Conservation (phyloP, 108 stramenopile genomes). For the Phaeodactylum tricornutum region DNA sequence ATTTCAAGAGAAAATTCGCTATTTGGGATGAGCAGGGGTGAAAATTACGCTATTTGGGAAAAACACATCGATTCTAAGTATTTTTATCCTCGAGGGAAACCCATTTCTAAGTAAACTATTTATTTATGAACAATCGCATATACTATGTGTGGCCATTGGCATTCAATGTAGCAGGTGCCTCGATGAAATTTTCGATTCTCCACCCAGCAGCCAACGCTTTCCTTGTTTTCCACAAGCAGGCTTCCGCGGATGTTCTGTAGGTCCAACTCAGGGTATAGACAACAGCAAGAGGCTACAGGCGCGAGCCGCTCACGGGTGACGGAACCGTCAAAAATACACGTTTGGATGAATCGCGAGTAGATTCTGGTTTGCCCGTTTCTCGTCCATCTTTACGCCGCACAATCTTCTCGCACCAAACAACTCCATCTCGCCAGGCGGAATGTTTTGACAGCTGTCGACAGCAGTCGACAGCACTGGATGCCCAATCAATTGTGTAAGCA, state of each 20-base stretch:
- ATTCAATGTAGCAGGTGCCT: too few relatives aligned
- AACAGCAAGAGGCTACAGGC: slow-evolving; percentile 3
- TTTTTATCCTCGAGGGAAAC: too few relatives aligned
- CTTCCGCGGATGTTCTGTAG: neutral
- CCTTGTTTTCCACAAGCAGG: neutral
- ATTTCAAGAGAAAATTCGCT: too few relatives aligned
- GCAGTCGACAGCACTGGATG: slow-evolving; percentile 81
- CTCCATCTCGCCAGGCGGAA: neutral
- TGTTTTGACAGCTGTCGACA: slow-evolving; percentile 1
- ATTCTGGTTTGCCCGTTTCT: neutral
- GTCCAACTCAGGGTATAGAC: neutral
- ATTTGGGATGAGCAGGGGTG: too few relatives aligned
- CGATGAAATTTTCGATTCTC: too few relatives aligned
- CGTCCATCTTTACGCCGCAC: neutral
- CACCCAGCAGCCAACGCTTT: too few relatives aligned
- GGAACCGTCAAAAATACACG: neutral
- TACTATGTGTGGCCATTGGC: too few relatives aligned
- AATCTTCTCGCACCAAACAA: neutral
- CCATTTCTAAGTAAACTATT: too few relatives aligned
- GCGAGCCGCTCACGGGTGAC: neutral
- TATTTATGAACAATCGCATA: too few relatives aligned
- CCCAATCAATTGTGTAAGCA: slow-evolving; percentile 87
- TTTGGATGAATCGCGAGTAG: neutral
- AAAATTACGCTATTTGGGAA: too few relatives aligned
- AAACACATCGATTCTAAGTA: too few relatives aligned